Base-by-base conservation (phyloP, 495 filamentous ascomycete genomes). In the Talaromyces adpressus region DNA sequence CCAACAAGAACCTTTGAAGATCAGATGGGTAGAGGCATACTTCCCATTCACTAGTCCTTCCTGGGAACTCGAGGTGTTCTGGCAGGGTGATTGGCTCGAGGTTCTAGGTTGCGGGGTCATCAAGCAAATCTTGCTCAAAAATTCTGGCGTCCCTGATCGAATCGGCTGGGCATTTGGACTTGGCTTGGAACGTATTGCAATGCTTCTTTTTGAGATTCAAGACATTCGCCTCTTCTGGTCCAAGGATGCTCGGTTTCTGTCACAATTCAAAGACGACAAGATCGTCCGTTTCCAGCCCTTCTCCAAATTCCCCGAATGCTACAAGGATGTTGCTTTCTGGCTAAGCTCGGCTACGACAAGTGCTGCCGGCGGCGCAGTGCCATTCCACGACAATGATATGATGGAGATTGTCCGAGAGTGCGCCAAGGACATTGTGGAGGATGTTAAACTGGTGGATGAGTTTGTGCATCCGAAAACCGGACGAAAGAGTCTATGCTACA, bases 181-280 rank as follows among this genome's bases (percentile, higher is more conserved):
- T 14, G 94, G 94, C 9, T 81, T 98, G 23, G 94, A 98, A 70
- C 84, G 94, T 60, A 89, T 98, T 60, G 92, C 94, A 52, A 98
- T 98, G 95, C 81, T 98, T 29, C 82, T 98, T 5, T 98, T 96
- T 75, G 87, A 88, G 53, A 95, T 98, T 57, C 91, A 93, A 0
- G 94, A 98, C 68, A 98, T 98, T 66, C 86, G 94, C n/a, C 86
- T 98, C 8, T 98, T 98, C 78, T 98, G 94, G 95, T 94, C 90
- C 9, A 75, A 79, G 57, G 94, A 98, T 68, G 65, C 79, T 66
- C 84, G 94, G 9, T 98, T 98, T 74, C 74, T 95, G 30, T 73
- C 72, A 5, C 94, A 98, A 72, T 98, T 98, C 76, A 79, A 81
- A 5, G 80, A 87, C 0, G 84, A 82, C 18, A 75, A 82, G 25